A percentile compares a stretch with the other conserved stretches of the same genome.
These are phyloP conservation scores for Cyberlindnera euphorbiae DNA, from an alignment of 805 yeast species.

Conservation along the genomic window DNA sequence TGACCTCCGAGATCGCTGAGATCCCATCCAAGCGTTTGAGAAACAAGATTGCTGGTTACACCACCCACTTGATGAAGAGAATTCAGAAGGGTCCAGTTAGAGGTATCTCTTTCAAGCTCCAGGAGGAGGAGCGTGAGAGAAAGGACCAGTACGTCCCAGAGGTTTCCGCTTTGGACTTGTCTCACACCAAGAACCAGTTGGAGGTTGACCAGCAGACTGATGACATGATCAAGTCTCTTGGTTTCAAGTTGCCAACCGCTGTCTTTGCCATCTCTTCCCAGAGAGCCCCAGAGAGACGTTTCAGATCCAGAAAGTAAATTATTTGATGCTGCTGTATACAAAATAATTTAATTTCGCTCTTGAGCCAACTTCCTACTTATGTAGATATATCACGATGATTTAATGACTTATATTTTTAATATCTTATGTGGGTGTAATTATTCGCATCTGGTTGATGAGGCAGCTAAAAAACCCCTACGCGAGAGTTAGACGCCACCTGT, in stretches of 20 bases:
- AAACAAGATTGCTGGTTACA: constrained; percentile 99
- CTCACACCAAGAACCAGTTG: constrained; percentile 92
- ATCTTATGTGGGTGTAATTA: too few relatives aligned
- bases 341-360: constrained; percentile 1
- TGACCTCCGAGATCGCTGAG: constrained; percentile 96
- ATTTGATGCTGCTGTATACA: constrained; percentile 18
- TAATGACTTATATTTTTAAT: too few relatives aligned
- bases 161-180: constrained; percentile 98
- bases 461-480: too few relatives aligned
- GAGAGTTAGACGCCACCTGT: too few relatives aligned
- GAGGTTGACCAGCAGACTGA: constrained; percentile 97
- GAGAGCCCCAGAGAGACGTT: constrained; percentile 84
- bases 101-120: constrained; percentile 99
- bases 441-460: too few relatives aligned
- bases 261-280: constrained; percentile 85
- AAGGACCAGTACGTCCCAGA: constrained; percentile 99
- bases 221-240: constrained; percentile 89
- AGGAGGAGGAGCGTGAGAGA: constrained; percentile 99
- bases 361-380: too few relatives aligned
- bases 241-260: constrained; percentile 82
- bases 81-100: constrained; percentile 99
- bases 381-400: too few relatives aligned
- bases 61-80: constrained; percentile 99
- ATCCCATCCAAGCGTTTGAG: constrained; percentile 99
- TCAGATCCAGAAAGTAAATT: constrained; percentile 78